Percentiles rank a stretch among this genome's conserved stretches.
Evolutionary conservation across 495 filamentous ascomycete genomes (phyloP).

Genomic region (Corynascus novoguineensis): DNA sequence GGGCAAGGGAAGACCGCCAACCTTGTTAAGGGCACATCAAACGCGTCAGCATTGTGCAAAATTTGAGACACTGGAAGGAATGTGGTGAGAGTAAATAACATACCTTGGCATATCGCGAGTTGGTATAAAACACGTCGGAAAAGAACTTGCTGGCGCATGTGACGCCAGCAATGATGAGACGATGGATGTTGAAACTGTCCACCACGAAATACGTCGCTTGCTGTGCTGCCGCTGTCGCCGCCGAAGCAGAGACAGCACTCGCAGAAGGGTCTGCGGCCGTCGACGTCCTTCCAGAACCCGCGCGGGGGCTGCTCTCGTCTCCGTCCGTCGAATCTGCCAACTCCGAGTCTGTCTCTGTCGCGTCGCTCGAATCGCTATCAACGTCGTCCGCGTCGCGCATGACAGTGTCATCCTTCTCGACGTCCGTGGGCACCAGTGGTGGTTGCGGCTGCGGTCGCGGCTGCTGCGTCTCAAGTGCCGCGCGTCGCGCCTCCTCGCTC

Average conservation of each 20-base stretch:
- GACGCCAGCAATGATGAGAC: constrained; percentile 93
- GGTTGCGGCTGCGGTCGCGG: constrained; percentile 19
- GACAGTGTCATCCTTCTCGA: constrained; percentile 26
- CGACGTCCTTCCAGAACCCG: constrained; percentile 25
- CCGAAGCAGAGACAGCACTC: not conserved
- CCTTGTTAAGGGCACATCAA: constrained; percentile 46
- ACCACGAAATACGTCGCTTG: constrained; percentile 78
- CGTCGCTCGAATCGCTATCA: constrained; percentile 14
- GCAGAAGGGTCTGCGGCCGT: not conserved
- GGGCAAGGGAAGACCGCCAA: constrained; percentile 90
- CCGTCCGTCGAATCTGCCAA: constrained; percentile 35
- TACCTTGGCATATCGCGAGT: constrained; percentile 99
- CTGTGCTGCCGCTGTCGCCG: not conserved
- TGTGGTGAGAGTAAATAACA: not conserved
- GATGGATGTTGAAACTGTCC: constrained; percentile 98
- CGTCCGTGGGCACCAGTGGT: not conserved
- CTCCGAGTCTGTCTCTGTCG: constrained; percentile 37
- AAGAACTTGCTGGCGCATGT: constrained; percentile 99
- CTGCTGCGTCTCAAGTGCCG: constrained; percentile 20
- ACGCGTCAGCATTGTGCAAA: not conserved
- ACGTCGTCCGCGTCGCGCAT: constrained; percentile 34
- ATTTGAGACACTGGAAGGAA: not conserved
- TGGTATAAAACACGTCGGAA: constrained; percentile 98
- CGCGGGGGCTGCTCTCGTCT: constrained; percentile 19
- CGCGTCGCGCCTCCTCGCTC: constrained; percentile 36